Percentiles rank a stretch among this genome's conserved stretches.
phyloP scores from a whole-genome alignment of 768 basidiomycete genomes.

The Tricholoma flavovirens region DNA sequence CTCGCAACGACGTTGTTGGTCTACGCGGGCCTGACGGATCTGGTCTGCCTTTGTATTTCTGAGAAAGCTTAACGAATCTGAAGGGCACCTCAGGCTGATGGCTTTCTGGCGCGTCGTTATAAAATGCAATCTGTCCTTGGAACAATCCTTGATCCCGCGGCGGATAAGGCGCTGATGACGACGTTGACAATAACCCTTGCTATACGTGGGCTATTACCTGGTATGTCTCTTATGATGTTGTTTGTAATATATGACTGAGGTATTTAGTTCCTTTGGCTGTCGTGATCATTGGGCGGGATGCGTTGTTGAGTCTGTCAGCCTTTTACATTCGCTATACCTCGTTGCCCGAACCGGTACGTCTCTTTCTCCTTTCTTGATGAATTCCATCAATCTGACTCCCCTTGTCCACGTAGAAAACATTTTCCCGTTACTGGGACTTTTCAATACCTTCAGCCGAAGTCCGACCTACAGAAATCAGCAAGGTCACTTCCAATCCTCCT shows the following conservation, averaged over 20 bases:
- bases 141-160: constrained; percentile 93
- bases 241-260: constrained; percentile 5
- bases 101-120: constrained; percentile 81
- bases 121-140: constrained; percentile 91
- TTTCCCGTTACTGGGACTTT: constrained; percentile 92
- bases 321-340: constrained; percentile 93
- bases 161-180: constrained; percentile 94
- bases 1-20: constrained; percentile 79
- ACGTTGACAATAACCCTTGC: constrained; percentile 85
- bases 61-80: constrained; percentile 4
- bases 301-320: constrained; percentile 78
- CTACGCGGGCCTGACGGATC: constrained; percentile 89
- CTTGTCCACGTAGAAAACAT: constrained; percentile 65
- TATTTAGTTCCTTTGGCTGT: constrained; percentile 73
- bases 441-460: constrained; percentile 95
- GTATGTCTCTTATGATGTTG: constrained; percentile 38
- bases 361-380: not conserved
- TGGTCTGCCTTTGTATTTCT: constrained; percentile 48
- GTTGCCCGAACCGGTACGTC: constrained; percentile 75
- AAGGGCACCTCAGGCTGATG: constrained; percentile 55
- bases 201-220: constrained; percentile 75
- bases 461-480: constrained; percentile 89
- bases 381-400: not conserved
- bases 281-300: constrained; percentile 86
- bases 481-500: constrained; percentile 38